Conservation (phyloP, 257 asterid species). For the Plantago elongata region DNA sequence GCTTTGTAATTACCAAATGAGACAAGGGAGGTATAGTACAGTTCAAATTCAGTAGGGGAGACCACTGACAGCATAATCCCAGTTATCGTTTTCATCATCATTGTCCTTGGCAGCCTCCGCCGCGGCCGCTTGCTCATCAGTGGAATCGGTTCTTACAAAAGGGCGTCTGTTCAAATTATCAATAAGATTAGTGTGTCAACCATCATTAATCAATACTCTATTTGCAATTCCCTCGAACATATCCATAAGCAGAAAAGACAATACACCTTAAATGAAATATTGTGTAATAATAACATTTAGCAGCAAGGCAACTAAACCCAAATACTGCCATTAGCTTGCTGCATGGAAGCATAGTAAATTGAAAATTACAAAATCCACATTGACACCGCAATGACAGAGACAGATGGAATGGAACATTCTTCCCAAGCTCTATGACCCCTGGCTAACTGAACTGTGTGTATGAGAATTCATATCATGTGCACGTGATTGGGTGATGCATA, state of each 20-base stretch:
- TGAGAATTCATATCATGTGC: no score
- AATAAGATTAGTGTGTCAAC: not conserved
- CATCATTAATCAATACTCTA: not conserved
- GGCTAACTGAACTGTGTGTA: no score
- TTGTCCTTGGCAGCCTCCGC: slow-evolving; percentile 28
- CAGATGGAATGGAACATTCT: no score
- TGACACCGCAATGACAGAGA: no score
- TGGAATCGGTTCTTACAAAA: slow-evolving; percentile 23
- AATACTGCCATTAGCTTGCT: no score
- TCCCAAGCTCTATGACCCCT: no score
- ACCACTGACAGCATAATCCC: slow-evolving; percentile 61
- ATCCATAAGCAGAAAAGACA: not conserved
- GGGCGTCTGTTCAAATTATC: slow-evolving; percentile 39
- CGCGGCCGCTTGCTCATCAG: slow-evolving; percentile 34
- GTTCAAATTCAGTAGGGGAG: slow-evolving; percentile 38
- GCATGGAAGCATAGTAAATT: no score
- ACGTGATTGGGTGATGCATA: no score
- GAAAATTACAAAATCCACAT: no score
- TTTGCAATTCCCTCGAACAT: not conserved
- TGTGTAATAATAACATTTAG: no score
- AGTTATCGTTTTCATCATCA: slow-evolving; percentile 55
- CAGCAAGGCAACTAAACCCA: no score
- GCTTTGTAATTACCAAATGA: not conserved
- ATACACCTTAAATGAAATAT: not conserved
- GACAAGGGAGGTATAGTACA: no score